A percentile compares a stretch with the other conserved stretches of the same genome.
Evolutionary conservation across 208 protist species (phyloP).

Genomic region (Willaertia magna): DNA sequence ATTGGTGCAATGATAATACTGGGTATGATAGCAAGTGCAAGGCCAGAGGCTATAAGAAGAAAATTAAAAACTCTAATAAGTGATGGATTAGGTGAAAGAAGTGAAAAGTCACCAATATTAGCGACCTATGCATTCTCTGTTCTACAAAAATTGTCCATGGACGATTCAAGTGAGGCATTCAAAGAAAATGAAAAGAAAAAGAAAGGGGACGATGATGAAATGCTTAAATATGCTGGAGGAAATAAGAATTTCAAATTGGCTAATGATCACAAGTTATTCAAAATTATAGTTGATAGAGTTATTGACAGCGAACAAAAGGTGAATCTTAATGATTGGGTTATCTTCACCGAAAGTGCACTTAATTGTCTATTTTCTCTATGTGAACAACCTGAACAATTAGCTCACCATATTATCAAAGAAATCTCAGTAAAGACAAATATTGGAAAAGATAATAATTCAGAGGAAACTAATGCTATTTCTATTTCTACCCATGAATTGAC

Average conservation of each 20-base stretch:
- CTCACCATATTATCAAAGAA: neutral
- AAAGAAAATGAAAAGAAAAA: neutral
- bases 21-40: constrained; percentile 17
- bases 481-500: neutral
- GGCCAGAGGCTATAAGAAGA: neutral
- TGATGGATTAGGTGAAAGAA: neutral
- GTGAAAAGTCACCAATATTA: neutral
- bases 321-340: neutral
- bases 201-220: neutral
- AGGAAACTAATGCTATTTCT: neutral
- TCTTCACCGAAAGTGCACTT: neutral
- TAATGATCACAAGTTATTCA: neutral
- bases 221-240: neutral
- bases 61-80: neutral
- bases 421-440: neutral
- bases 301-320: neutral
- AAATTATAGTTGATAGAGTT: neutral
- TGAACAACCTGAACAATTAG: neutral
- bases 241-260: neutral
- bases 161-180: neutral
- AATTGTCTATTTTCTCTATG: neutral
- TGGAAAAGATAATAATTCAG: neutral
- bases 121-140: neutral
- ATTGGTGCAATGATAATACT: constrained; percentile 25
- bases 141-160: neutral